phyloP scores from a whole-genome alignment of 371 early-diverging fungal species.

The Synchytrium microbalum region DNA sequence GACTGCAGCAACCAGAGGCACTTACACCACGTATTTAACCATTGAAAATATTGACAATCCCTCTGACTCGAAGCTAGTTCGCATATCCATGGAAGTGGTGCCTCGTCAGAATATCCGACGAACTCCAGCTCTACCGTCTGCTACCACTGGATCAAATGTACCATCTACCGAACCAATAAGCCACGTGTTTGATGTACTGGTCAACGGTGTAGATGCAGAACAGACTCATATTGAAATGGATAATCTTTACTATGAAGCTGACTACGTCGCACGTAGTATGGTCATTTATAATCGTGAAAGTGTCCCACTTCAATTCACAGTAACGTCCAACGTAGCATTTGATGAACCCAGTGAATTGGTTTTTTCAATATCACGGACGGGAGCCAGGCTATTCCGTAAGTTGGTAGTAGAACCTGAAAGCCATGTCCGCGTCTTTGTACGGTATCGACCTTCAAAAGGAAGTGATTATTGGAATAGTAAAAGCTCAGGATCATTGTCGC shows the following conservation, averaged over 20 bases:
- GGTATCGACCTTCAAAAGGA: slow-evolving; percentile 40
- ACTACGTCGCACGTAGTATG: slow-evolving; percentile 56
- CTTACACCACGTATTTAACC: slow-evolving; percentile 55
- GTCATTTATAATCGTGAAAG: slow-evolving; percentile 58
- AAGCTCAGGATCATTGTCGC: neutral
- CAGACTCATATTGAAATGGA: slow-evolving; percentile 50
- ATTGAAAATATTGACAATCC: slow-evolving; percentile 61
- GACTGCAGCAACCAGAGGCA: slow-evolving; percentile 43
- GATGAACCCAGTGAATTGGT: slow-evolving; percentile 53
- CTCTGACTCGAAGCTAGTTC: slow-evolving; percentile 54
- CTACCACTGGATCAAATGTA: slow-evolving; percentile 1
- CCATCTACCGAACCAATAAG: slow-evolving; percentile 11
- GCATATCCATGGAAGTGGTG: slow-evolving; percentile 60
- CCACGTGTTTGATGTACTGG: slow-evolving; percentile 59
- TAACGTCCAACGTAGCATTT: slow-evolving; percentile 49
- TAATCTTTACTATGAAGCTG: slow-evolving; percentile 52
- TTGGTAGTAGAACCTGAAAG: slow-evolving; percentile 53
- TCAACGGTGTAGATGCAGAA: slow-evolving; percentile 45
- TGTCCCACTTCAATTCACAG: slow-evolving; percentile 58
- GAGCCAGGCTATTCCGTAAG: slow-evolving; percentile 56
- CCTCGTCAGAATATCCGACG: slow-evolving; percentile 54
- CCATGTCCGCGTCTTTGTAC: slow-evolving; percentile 52
- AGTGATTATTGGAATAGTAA: too few species aligned
- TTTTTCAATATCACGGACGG: slow-evolving; percentile 62
- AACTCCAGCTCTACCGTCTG: slow-evolving; percentile 9